Evolutionary conservation across 2,329 filamentous ascomycete species (phyloP).

Genomic region (Stagonosporopsis chrysanthemi): DNA sequence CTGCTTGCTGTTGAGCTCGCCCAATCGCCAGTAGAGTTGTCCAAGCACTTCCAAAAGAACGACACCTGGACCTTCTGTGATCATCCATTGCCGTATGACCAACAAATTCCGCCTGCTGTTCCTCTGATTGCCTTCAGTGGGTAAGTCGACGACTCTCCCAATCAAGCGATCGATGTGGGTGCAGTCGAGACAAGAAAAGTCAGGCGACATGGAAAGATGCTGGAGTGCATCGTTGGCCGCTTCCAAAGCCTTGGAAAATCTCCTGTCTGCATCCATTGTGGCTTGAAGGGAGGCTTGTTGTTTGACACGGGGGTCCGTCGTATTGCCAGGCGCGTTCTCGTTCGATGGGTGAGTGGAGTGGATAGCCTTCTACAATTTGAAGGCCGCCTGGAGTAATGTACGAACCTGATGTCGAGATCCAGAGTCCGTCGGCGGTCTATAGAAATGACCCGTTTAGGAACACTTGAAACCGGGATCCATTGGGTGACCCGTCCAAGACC

Average conservation of each 20-base stretch:
- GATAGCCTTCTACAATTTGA: conserved; percentile 13
- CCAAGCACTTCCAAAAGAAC: conserved; percentile 45
- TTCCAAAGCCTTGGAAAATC: conserved; percentile 42
- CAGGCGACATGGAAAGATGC: conserved; percentile 44
- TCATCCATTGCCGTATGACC: conserved; percentile 47
- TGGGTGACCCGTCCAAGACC: conserved; percentile 18
- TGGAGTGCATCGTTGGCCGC: conserved; percentile 46
- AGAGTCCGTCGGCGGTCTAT: conserved; percentile 27
- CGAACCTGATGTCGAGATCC: conserved; percentile 17
- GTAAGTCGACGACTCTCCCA: conserved; percentile 45
- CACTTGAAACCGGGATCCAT: conserved; percentile 18
- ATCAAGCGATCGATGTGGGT: conserved; percentile 46
- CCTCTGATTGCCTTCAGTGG: conserved; percentile 45
- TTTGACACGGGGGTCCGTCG: conserved; percentile 8
- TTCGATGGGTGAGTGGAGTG: background rate
- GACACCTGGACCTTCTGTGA: conserved; percentile 43
- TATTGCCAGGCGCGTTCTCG: background rate
- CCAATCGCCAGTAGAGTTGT: conserved; percentile 47
- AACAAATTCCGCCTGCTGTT: conserved; percentile 46
- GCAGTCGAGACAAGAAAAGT: conserved; percentile 41
- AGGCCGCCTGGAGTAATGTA: conserved; percentile 19
- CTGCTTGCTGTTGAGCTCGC: conserved; percentile 48
- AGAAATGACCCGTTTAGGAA: conserved; percentile 16
- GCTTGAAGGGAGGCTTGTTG: conserved; percentile 4
- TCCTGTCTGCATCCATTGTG: conserved; percentile 41